phyloP scores from a whole-genome alignment of 768 basidiomycete species.

The Rhodotorula sphaerocarpa region DNA sequence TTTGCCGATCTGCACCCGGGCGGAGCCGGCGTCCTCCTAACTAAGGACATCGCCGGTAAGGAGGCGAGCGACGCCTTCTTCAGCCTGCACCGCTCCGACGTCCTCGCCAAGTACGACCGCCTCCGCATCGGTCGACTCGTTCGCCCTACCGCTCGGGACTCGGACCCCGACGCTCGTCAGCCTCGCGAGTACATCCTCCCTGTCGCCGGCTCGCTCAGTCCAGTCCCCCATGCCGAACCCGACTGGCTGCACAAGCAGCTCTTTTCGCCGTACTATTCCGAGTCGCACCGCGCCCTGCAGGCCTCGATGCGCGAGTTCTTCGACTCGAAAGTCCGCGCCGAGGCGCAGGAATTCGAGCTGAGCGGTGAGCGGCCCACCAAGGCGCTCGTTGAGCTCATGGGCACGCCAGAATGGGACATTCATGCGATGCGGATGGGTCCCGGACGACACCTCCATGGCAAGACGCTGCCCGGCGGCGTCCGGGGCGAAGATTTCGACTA shows the following conservation, averaged over 20 bases:
- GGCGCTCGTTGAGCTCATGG: slow-evolving; percentile 27
- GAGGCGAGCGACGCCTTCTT: slow-evolving; percentile 33
- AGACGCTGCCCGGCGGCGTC: slow-evolving; percentile 60
- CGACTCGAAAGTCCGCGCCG: slow-evolving; percentile 54
- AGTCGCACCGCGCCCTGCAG: slow-evolving; percentile 61
- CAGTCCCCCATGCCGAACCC: slow-evolving; percentile 79
- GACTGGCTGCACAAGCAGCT: slow-evolving; percentile 66
- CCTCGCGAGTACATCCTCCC: slow-evolving; percentile 47
- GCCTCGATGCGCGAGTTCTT: slow-evolving; percentile 59
- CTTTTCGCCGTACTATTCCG: slow-evolving; percentile 65
- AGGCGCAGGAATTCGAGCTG: slow-evolving; percentile 27
- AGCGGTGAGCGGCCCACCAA: slow-evolving; percentile 27
- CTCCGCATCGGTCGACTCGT: slow-evolving; percentile 31
- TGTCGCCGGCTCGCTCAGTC: slow-evolving; percentile 55
- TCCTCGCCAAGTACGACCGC: slow-evolving; percentile 39
- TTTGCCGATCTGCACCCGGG: slow-evolving; percentile 79
- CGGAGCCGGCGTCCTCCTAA: slow-evolving; percentile 63
- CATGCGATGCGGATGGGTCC: slow-evolving; percentile 87
- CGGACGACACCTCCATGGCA: slow-evolving; percentile 73
- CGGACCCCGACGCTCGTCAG: background rate
- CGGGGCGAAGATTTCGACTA: slow-evolving; percentile 77
- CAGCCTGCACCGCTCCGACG: slow-evolving; percentile 37
- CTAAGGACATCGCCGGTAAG: slow-evolving; percentile 59
- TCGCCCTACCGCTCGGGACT: background rate
- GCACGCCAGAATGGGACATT: slow-evolving; percentile 23